Evolutionary conservation across 116 monocot species (phyloP).

Genomic region (Dioscorea cayenensis): DNA sequence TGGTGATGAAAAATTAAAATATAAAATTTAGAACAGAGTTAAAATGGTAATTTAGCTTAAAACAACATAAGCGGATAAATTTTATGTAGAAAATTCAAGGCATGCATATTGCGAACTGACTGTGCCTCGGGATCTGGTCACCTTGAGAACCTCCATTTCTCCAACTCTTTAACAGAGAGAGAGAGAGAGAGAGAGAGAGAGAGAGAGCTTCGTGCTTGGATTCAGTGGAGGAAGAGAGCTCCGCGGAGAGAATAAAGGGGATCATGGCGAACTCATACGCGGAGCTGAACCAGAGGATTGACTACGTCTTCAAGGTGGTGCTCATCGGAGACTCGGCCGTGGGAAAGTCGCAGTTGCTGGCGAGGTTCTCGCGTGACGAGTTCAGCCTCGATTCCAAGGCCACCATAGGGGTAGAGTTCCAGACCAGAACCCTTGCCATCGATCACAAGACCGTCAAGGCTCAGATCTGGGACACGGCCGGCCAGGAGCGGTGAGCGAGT

Average conservation of each 20-base stretch:
- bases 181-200: no score
- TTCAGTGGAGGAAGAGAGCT: neutral
- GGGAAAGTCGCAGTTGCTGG: neutral
- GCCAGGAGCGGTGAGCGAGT: neutral
- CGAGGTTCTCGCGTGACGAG: neutral
- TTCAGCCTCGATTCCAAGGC: neutral
- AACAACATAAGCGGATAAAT: no score
- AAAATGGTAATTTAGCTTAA: no score
- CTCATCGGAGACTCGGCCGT: neutral
- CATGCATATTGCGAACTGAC: no score
- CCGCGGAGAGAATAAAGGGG: neutral
- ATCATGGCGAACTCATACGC: neutral
- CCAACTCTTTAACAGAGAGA: no score
- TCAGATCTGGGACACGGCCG: conserved; percentile 1
- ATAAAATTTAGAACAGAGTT: no score
- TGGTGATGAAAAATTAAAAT: no score
- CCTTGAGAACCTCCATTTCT: no score
- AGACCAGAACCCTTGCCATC: neutral
- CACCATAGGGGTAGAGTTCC: neutral
- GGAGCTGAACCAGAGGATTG: neutral
- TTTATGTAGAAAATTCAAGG: no score
- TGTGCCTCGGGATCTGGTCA: no score
- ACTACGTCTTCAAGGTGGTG: conserved; percentile 1
- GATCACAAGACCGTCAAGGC: conserved; percentile 1
- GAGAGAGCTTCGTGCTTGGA: no score